Percentiles rank a stretch among this genome's conserved stretches.
Evolutionary conservation across 768 basidiomycete species (phyloP).

Genomic region (Lepiota subincarnata): DNA sequence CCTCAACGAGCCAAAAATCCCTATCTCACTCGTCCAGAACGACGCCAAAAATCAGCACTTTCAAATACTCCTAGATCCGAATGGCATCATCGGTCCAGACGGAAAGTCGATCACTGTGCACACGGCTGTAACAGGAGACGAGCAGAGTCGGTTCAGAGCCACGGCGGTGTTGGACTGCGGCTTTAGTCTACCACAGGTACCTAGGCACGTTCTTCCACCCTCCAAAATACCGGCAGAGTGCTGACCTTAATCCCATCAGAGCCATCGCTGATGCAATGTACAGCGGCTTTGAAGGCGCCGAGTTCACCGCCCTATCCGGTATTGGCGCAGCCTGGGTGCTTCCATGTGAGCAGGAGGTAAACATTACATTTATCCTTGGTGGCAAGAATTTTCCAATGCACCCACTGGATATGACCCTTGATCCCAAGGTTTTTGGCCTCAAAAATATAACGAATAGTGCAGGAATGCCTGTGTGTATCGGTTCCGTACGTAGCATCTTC

Average conservation of each 20-base stretch:
- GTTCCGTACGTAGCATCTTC: conserved; percentile 28
- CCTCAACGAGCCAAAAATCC: conserved; percentile 44
- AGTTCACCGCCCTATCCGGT: conserved; percentile 33
- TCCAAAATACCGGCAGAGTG: not conserved
- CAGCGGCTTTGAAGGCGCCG: conserved; percentile 47
- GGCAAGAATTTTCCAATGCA: conserved; percentile 58
- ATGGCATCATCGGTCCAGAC: conserved; percentile 61
- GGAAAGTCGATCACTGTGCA: conserved; percentile 42
- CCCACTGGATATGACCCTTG: conserved; percentile 58
- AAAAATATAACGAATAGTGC: conserved; percentile 25
- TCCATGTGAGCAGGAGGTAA: conserved; percentile 61
- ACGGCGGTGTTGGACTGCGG: conserved; percentile 69
- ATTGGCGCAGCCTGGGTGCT: conserved; percentile 53
- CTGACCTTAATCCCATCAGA: conserved; percentile 23
- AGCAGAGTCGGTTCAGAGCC: conserved; percentile 37
- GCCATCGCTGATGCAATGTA: conserved; percentile 60
- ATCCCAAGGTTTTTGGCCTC: conserved; percentile 29
- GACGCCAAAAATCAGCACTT: conserved; percentile 53
- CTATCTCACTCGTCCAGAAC: conserved; percentile 37
- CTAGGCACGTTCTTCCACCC: conserved; percentile 31
- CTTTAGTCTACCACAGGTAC: conserved; percentile 62
- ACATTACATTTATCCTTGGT: conserved; percentile 60
- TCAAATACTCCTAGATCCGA: conserved; percentile 55
- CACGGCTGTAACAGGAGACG: conserved; percentile 40
- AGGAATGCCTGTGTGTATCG: conserved; percentile 34